Evolutionary conservation across 345 rosid genomes (phyloP), one percentile per base, ranked within the genome.

Genomic region (Corchorus capsularis): DNA sequence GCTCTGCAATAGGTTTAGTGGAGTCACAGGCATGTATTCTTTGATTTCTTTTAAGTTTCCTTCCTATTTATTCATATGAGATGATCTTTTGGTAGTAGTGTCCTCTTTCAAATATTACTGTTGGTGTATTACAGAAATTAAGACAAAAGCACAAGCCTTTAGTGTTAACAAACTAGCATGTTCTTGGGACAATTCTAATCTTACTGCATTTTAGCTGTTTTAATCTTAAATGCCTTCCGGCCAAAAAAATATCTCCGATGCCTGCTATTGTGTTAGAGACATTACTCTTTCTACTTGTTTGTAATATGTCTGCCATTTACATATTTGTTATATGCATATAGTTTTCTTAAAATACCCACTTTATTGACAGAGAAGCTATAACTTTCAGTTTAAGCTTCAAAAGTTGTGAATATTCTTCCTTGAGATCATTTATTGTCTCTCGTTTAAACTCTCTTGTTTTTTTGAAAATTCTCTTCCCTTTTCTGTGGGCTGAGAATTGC

Each of bases 1-100:
- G 84, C 99, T 93, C 64, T 96, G 99, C 93, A 90, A 96, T 77
- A 87, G 99, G 86, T 92, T 96, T 81, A 82, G 86, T 68, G 99
- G 99, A 71, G 94, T 89, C 80, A 87, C 94, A 85, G 98, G 99
- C 92, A 84, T 52, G 78, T 15, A 17, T 14, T 70, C 75, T 59
- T 43, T 54, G 47, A 15, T 34, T 53, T 71, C 71, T 45, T 27
- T 55, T 64, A 55, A n/a, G 34, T 19, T 61, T 11, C 50, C 32
- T 61, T 59, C 49, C 61, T 20, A 17, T 46, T 73, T 63, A 55
- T 59, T 63, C 49, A 64, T 75, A 34, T n/a, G 59, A 63, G 47
- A 56, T 75, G 62, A 63, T 41, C n/a, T 9, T 27, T 72, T 65
- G 54, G 22, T 77, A 20, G 47, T 32, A 1, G 3, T 62, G 47